Base-by-base conservation (phyloP, 1,284 basidiomycete genomes). In the Cryptococcus sp. region DNA sequence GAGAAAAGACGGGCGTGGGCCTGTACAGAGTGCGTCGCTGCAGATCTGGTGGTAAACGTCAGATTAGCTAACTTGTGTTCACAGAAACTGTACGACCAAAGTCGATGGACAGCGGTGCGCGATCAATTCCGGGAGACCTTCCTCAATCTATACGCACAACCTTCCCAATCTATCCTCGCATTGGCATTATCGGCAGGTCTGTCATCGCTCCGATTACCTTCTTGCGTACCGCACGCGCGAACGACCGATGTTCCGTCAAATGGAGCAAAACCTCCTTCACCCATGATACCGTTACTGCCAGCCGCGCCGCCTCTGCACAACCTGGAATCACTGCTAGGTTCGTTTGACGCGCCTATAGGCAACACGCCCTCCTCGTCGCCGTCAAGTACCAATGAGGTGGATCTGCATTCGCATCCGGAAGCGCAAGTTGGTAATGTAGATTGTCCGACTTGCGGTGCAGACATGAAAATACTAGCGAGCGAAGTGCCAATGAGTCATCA, bases 401-500 rank as follows among this genome's bases (percentile, higher is more conserved):
- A 68, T 25, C 53, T 72, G 25, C 64, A 71, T 37, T 51, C 50
- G 5, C 64, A 73, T 54, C 71, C 69, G n/a, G 72, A 72, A 4
- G 59, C 66, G 22, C 57, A 65, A n/a, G 83, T 84, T 1, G 86
- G 86, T 69, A 93, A 93, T 71, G 81, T 88, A 22, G 90, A 97
- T 74, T 99, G 95, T 74, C 95, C 95, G 0, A 87, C 91, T 4
- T 99, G 95, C 77, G 89, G 91, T 63, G 69, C 74, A 2, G 85
- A 87, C 15, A 82, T 98, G 17, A 87, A 87, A 20, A 81, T 83
- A 53, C 83, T 99, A 6, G 92, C 89, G 5, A 81, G 83, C 55
- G 89, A 94, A 65, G 91, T 97, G 0, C 95, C 96, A 0, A 88
- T 87, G 77, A 91, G 89, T 62, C 94, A 98, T 78, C 93, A 97